A percentile compares a stretch with the other conserved stretches of the same genome.
Conservation (phyloP, 164 flowering plant genomes). For the Berberis thunbergii region DNA sequence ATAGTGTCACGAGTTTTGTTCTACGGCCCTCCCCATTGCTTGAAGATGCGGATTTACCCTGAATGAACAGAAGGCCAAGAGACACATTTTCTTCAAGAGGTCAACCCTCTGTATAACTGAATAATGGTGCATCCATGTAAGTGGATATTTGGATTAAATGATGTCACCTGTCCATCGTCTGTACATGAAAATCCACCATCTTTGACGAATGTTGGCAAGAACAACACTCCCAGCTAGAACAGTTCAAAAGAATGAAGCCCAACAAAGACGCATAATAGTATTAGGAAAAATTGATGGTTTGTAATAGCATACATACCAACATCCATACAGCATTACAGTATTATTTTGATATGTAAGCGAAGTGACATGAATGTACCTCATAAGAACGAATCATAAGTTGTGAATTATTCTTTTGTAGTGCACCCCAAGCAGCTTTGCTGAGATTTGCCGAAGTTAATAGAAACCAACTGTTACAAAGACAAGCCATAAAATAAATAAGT, state of each 20-base stretch:
- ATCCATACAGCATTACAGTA: not conserved
- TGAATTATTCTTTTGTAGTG: constrained; percentile 87
- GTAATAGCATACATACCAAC: not conserved
- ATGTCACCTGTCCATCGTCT: constrained; percentile 36
- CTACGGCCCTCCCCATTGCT: constrained; percentile 18
- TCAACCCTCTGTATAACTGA: not conserved
- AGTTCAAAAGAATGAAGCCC: not conserved
- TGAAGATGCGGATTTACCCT: constrained; percentile 25
- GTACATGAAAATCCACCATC: constrained; percentile 69
- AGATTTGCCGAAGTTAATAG: constrained; percentile 92
- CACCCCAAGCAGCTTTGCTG: constrained; percentile 99
- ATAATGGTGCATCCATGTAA: not conserved
- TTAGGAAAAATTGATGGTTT: not conserved
- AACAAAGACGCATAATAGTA: not conserved
- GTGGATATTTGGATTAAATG: not conserved
- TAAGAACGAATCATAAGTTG: constrained; percentile 98
- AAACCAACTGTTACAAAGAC: constrained; percentile 62
- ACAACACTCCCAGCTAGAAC: constrained; percentile 82
- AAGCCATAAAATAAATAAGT: no score
- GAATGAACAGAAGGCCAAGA: constrained; percentile 10
- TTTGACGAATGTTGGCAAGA: constrained; percentile 47
- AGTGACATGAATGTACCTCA: constrained; percentile 43
- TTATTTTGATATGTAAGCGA: not conserved
- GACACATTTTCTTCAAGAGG: not conserved
- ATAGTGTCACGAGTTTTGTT: constrained; percentile 54